Evolutionary conservation across 2,329 filamentous ascomycete genomes (phyloP), one percentile per base, ranked within the genome.

Genomic region (Fusarium camptoceras): DNA sequence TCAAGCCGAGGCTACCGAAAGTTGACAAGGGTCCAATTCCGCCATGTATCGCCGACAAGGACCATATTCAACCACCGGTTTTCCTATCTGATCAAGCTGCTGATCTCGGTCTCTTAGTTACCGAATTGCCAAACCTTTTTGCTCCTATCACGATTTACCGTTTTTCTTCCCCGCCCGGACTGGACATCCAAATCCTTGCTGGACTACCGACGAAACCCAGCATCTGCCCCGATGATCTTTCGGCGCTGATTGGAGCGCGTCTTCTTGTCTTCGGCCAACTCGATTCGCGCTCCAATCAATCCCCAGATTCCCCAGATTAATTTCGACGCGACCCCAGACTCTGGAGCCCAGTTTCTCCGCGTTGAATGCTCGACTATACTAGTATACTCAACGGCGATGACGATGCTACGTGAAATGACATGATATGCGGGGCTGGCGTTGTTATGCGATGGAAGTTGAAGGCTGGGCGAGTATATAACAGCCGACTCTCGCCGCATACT

Each of bases 241-340:
- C 7, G 12, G 10, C 16, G 20, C 50, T 65, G 25, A 70, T 70
- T 70, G 68, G 68, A 8, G 68, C 68, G 68, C 67, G 34, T 70
- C 55, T 16, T 25, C 18, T 22, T 27, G 34, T 41, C 10, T n/a
- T 55, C 30, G 30, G 31, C 4, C 20, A 47, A 27, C 22, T 42
- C 15, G 25, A 50, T 51, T 70, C 48, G 22, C 68, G 68, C 68
- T 46, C 68, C 68, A 70, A 71, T 70, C 68, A 70, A 20, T 48
- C 50, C 55, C 59, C 43, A 31, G 49, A 57, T 68, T 57, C 51
- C 64, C 67, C 67, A 68, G 67, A 54, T 61, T 65, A 27, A 22
- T 44, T n/a, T 25, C 39, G 18, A 50, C 37, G 43, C 49, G 46
- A 43, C 39, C 67, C 63, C 54, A 39, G 67, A 59, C 20, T 58